Base-by-base conservation (phyloP, 352 stramenopile genomes). In the Pilasporangium apinafurcum region DNA sequence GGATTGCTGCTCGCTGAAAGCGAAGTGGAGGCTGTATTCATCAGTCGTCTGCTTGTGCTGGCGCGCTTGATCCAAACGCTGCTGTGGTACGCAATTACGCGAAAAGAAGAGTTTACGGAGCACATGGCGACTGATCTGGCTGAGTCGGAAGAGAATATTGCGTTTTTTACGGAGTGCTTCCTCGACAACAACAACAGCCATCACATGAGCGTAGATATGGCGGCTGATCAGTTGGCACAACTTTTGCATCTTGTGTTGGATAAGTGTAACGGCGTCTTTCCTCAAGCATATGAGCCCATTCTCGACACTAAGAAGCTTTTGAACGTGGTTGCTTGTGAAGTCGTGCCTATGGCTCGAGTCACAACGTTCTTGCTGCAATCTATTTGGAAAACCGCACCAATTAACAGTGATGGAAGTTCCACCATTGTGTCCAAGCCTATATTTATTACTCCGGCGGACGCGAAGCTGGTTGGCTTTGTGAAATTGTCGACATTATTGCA, bases 281-380 rank as follows among this genome's bases (percentile, higher is more conserved):
- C 58, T 1, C 51, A 48, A 6, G 20, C 37, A 18, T 35, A 59
- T 13, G 57, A 65, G 8, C 36, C 53, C 2, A 55, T 72, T 44
- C 36, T 22, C 0, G 60, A 83, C 38, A 58, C 56, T 18, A 55
- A 56, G 4, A 65, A 83, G 34, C 54, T 91, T 37, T 46, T 91
- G 18, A 91, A 86, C 37, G 52, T 86, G n/a, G 72, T 88, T 4
- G 79, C 79, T 5, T 79, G 71, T 44, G 79, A 91, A 33, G 71
- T 88, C 12, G 60, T 86, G 13, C 79, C 79, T 32, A 64, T 91
- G 43, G 65, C 78, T 18, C 78, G 80, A 30, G 65, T 88, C 25
- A 72, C 75, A 1, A 71, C 72, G 3, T 91, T 88, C 37, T 52
- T 91, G 52, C 39, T 86, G 35, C 64, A 80, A 43, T 70, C 74